These are phyloP conservation scores for Chenopodium album DNA, from an alignment of 148 eudicot genomes.

Conservation along the genomic window DNA sequence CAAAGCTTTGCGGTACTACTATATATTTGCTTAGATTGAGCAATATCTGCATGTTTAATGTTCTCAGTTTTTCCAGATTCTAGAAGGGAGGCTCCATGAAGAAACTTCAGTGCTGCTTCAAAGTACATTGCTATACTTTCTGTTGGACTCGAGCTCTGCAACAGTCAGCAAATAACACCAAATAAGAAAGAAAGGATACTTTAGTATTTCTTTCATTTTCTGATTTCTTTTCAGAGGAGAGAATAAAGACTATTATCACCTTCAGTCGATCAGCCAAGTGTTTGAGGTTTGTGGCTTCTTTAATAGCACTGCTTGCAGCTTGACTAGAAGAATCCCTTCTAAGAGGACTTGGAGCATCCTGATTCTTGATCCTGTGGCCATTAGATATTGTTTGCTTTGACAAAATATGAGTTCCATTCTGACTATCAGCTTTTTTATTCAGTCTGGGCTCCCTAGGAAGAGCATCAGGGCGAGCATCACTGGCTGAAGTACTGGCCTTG, in stretches of 20 bases:
- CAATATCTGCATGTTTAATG: slow-evolving; percentile 58
- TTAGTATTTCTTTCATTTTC: not conserved
- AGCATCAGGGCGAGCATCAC: slow-evolving; percentile 38
- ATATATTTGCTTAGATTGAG: slow-evolving; percentile 70
- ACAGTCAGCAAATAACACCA: slow-evolving; percentile 16
- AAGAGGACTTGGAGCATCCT: slow-evolving; percentile 62
- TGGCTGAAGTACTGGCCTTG: slow-evolving; percentile 29
- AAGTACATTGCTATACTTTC: slow-evolving; percentile 75
- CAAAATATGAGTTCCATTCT: slow-evolving; percentile 37
- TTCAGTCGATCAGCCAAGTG: slow-evolving; percentile 93
- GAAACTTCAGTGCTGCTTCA: slow-evolving; percentile 90
- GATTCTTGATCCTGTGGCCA: slow-evolving; percentile 50
- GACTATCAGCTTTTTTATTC: slow-evolving; percentile 42
- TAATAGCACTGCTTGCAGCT: slow-evolving; percentile 63
- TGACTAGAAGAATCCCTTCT: slow-evolving; percentile 74
- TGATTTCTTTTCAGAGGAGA: slow-evolving; percentile 11
- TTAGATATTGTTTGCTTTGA: slow-evolving; percentile 49
- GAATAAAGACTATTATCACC: slow-evolving; percentile 40
- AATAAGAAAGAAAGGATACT: not conserved
- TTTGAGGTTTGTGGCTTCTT: slow-evolving; percentile 87
- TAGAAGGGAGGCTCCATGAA: slow-evolving; percentile 81
- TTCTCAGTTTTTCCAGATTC: slow-evolving; percentile 69
- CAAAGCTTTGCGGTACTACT: slow-evolving; percentile 91
- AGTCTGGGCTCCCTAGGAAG: slow-evolving; percentile 37
- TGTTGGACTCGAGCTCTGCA: slow-evolving; percentile 63